Evolutionary conservation across 257 asterid genomes (phyloP).

Genomic region (Misopates orontium): DNA sequence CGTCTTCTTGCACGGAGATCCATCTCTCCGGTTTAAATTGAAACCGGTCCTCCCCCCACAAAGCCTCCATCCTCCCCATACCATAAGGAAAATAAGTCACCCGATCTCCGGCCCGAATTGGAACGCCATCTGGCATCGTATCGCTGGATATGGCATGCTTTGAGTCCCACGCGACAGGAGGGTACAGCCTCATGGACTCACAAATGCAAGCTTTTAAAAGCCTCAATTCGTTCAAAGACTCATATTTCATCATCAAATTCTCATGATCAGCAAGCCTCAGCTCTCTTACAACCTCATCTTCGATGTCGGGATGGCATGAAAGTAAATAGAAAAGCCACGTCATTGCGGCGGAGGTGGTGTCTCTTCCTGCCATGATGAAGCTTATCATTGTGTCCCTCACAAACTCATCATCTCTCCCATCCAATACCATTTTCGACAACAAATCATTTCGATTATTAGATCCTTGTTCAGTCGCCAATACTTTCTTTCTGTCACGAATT

Average conservation of each 20-base stretch:
- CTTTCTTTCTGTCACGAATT: slow-evolving; percentile 34
- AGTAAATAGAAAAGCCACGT: slow-evolving; percentile 65
- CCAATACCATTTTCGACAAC: slow-evolving; percentile 41
- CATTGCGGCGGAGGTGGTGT: slow-evolving; percentile 72
- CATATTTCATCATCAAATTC: slow-evolving; percentile 17
- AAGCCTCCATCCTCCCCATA: slow-evolving; percentile 69
- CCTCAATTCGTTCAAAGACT: slow-evolving; percentile 33
- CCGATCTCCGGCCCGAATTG: slow-evolving; percentile 51
- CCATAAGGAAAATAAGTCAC: slow-evolving; percentile 81
- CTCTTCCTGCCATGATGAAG: slow-evolving; percentile 69
- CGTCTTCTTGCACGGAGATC: slow-evolving; percentile 38
- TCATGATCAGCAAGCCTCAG: slow-evolving; percentile 8
- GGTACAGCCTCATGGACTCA: slow-evolving; percentile 63
- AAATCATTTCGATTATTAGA: slow-evolving; percentile 29
- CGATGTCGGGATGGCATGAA: slow-evolving; percentile 42
- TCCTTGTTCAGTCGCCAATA: neutral
- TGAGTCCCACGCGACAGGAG: slow-evolving; percentile 75
- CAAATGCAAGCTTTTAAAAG: slow-evolving; percentile 58
- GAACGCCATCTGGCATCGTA: slow-evolving; percentile 50
- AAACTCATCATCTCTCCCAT: slow-evolving; percentile 35
- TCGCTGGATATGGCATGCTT: slow-evolving; percentile 46
- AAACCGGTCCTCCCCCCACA: slow-evolving; percentile 71
- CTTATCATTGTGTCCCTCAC: slow-evolving; percentile 60
- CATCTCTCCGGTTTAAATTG: slow-evolving; percentile 70
- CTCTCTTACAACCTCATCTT: slow-evolving; percentile 42